These are phyloP conservation scores for Moesziomyces parantarcticus DNA, from an alignment of 1,284 basidiomycete genomes.

Conservation along the genomic window DNA sequence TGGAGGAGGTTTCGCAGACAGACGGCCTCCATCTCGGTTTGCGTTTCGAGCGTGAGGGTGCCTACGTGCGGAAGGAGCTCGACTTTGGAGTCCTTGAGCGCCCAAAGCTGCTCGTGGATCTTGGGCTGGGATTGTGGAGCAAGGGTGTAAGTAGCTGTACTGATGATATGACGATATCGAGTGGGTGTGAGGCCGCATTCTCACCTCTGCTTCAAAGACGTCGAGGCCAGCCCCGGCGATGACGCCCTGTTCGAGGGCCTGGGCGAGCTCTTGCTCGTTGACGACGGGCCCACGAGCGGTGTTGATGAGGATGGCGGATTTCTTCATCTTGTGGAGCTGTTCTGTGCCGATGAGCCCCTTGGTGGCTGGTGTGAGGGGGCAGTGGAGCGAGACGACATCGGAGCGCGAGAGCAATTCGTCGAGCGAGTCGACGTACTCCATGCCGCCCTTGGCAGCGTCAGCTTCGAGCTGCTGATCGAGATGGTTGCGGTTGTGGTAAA, in stretches of 20 bases:
- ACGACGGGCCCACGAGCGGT: conserved; percentile 70
- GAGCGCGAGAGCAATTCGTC: conserved; percentile 67
- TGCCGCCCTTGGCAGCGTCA: conserved; percentile 45
- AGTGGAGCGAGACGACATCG: conserved; percentile 71
- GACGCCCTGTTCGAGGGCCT: conserved; percentile 49
- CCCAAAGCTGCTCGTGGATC: conserved; percentile 44
- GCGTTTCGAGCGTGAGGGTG: conserved; percentile 66
- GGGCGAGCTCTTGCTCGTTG: conserved; percentile 67
- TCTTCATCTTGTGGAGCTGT: conserved; percentile 69
- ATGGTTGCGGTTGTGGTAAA: conserved; percentile 61
- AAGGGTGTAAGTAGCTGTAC: neutral
- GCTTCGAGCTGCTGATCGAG: conserved; percentile 63
- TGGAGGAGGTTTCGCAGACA: conserved; percentile 63
- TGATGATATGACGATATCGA: no score
- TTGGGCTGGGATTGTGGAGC: conserved; percentile 26
- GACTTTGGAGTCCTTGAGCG: conserved; percentile 47
- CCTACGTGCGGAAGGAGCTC: conserved; percentile 60
- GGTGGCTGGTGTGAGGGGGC: conserved; percentile 70
- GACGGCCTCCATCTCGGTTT: conserved; percentile 67
- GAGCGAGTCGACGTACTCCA: conserved; percentile 61
- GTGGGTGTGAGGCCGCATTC: no score
- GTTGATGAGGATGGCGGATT: conserved; percentile 70
- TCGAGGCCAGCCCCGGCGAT: conserved; percentile 80
- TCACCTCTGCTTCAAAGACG: conserved; percentile 73
- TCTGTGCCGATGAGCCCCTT: conserved; percentile 67